Conservation (phyloP, 169 alveolate genomes). For the Cryptosporidium parvum region DNA sequence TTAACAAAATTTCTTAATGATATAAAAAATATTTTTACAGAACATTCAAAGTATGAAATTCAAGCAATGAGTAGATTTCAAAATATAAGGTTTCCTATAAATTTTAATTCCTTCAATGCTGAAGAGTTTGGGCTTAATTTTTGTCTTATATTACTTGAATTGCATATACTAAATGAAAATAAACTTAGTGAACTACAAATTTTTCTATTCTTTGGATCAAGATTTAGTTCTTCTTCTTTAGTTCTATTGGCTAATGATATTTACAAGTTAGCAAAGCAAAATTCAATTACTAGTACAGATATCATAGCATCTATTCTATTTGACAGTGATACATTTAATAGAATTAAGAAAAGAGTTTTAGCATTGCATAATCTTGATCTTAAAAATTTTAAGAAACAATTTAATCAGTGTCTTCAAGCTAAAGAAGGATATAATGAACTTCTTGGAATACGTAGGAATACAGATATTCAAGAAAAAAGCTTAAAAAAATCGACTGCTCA, state of each 20-base stretch:
- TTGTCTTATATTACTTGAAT: not conserved
- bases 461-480: constrained; percentile 19
- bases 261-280: not conserved
- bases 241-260: not conserved
- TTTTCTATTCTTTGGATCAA: not conserved
- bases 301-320: not conserved
- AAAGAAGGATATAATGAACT: not conserved
- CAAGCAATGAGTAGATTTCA: not conserved
- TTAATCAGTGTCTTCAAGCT: not conserved
- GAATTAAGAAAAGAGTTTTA: not conserved
- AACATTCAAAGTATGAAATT: not conserved
- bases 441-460: not conserved
- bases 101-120: not conserved
- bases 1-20: not conserved
- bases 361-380: constrained; percentile 5
- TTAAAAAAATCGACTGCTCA: not conserved
- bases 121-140: not conserved
- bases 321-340: not conserved
- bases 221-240: not conserved
- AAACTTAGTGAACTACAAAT: not conserved
- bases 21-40: not conserved
- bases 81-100: not conserved
- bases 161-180: not conserved
- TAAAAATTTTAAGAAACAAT: not conserved
- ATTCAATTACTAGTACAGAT: not conserved